These are phyloP conservation scores for Volvox carteri DNA, from an alignment of 163 green algal species.

Conservation along the genomic window DNA sequence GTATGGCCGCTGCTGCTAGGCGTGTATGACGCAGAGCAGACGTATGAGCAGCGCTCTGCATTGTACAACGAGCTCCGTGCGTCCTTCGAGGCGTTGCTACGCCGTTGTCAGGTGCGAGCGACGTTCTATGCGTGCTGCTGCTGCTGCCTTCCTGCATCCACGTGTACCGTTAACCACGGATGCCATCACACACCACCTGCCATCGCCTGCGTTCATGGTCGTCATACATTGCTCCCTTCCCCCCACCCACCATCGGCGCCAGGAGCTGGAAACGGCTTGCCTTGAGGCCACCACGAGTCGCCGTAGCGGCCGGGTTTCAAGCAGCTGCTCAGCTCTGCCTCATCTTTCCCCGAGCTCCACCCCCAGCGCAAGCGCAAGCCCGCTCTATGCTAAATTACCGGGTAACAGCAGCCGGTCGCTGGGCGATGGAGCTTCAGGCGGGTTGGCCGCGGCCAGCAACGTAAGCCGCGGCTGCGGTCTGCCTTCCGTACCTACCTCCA, in stretches of 20 bases:
- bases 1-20: slow-evolving; percentile 68
- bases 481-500: slow-evolving; percentile 11
- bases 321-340: neutral
- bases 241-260: no score
- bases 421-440: neutral
- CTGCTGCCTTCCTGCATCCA: no score
- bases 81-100: slow-evolving; percentile 56
- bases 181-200: no score
- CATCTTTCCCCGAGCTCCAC: slow-evolving; percentile 1
- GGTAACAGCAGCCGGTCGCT: neutral
- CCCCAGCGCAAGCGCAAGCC: slow-evolving; percentile 10
- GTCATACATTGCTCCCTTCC: no score
- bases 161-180: no score
- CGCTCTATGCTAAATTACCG: neutral
- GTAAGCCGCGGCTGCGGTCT: slow-evolving; percentile 10
- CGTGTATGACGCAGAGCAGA: slow-evolving; percentile 51
- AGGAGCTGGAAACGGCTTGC: slow-evolving; percentile 39
- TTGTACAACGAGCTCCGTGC: slow-evolving; percentile 44
- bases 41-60: slow-evolving; percentile 20
- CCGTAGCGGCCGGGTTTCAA: neutral
- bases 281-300: slow-evolving; percentile 6
- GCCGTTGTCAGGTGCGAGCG: slow-evolving; percentile 56
- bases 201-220: no score
- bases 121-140: no score
- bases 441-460: neutral